These are phyloP conservation scores for Silene coronaria DNA, from an alignment of 179 eudicot species.

Conservation along the genomic window DNA sequence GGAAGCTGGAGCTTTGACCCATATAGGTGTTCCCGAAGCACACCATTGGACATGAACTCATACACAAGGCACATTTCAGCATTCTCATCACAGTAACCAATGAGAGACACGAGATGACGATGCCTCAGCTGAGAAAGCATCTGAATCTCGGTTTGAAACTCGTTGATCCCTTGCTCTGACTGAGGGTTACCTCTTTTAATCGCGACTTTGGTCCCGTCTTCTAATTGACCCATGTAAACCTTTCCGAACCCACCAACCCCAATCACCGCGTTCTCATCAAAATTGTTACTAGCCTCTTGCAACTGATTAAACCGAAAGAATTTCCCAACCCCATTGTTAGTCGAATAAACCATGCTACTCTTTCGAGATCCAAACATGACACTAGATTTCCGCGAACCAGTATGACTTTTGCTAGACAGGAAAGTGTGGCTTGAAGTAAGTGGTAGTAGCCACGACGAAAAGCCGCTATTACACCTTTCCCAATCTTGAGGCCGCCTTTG, in stretches of 20 bases:
- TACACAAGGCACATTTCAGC: constrained; percentile 86
- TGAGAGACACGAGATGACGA: constrained; percentile 79
- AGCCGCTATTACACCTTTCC: constrained; percentile 49
- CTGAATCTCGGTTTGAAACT: constrained; percentile 81
- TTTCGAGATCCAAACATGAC: constrained; percentile 35
- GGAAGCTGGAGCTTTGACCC: constrained; percentile 36
- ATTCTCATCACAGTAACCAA: constrained; percentile 81
- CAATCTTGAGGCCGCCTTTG: constrained; percentile 54
- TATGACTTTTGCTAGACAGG: constrained; percentile 48
- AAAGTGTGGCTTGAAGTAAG: constrained; percentile 48
- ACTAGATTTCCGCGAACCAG: constrained; percentile 18
- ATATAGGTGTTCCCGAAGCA: constrained; percentile 85
- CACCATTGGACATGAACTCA: constrained; percentile 87
- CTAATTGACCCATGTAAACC: constrained; percentile 64
- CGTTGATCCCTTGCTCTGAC: constrained; percentile 83
- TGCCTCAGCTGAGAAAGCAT: constrained; percentile 82
- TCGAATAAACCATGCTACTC: constrained; percentile 41
- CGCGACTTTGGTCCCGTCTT: constrained; percentile 66
- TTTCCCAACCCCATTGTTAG: constrained; percentile 56
- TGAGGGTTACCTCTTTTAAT: constrained; percentile 75
- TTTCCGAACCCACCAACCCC: constrained; percentile 96
- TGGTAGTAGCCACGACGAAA: constrained; percentile 86
- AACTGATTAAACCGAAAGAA: constrained; percentile 54
- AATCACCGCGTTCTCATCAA: constrained; percentile 60
- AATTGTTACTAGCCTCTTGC: constrained; percentile 57